Conservation (phyloP, 2,329 filamentous ascomycete species). For the Arthroderma sp. region DNA sequence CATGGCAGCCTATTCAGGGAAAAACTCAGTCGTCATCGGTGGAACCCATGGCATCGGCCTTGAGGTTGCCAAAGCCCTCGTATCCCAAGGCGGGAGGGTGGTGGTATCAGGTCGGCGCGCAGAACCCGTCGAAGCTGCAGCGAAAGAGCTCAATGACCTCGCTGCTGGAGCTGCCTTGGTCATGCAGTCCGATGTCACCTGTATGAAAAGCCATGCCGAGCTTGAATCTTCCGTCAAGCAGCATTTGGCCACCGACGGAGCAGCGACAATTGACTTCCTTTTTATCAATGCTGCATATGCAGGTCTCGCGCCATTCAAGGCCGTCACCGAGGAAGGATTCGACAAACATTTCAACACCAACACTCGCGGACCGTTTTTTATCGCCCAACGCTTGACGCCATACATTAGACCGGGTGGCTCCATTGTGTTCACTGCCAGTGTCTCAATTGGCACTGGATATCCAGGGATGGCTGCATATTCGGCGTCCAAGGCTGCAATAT, state of each 20-base stretch:
- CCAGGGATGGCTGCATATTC: constrained; percentile 14
- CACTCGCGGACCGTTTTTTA: constrained; percentile 11
- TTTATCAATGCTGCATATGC: constrained; percentile 12
- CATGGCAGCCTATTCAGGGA: constrained; percentile 14
- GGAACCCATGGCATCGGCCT: constrained; percentile 33
- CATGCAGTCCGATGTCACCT: constrained; percentile 13
- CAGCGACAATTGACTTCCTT: constrained; percentile 9
- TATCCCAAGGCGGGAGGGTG: constrained; percentile 29
- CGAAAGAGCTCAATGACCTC: constrained; percentile 6
- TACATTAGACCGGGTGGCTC: constrained; percentile 8
- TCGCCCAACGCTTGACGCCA: constrained; percentile 8
- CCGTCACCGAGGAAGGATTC: constrained; percentile 7
- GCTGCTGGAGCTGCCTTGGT: neutral
- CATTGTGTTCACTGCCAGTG: constrained; percentile 13
- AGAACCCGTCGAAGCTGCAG: constrained; percentile 8
- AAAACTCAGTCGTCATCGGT: constrained; percentile 33
- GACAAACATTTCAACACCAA: constrained; percentile 13
- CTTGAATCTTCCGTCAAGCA: constrained; percentile 5
- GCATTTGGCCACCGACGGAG: constrained; percentile 2
- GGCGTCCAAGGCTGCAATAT: constrained; percentile 11
- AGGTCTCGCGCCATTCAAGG: neutral
- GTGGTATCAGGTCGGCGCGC: constrained; percentile 26
- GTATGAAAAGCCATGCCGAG: constrained; percentile 1
- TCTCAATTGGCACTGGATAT: constrained; percentile 8
- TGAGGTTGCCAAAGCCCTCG: constrained; percentile 28